Evolutionary conservation across 2,329 filamentous ascomycete genomes (phyloP).

Genomic region (Sporothrix globosa): DNA sequence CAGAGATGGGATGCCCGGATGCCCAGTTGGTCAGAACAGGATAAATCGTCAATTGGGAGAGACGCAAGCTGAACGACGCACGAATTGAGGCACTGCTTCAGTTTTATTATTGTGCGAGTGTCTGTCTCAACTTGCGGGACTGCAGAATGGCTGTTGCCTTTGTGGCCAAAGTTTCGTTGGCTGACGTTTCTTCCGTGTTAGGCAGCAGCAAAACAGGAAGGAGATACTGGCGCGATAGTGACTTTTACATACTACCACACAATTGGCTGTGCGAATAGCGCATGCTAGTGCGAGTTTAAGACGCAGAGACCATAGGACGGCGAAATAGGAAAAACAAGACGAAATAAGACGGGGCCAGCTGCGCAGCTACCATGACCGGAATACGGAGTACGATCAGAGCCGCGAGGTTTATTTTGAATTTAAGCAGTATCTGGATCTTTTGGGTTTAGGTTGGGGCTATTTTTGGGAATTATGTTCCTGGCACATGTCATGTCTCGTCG

Average conservation of each 20-base stretch:
- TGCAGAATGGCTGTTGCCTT: constrained; percentile 4
- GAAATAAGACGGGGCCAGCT: constrained; percentile 11
- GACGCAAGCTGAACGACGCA: constrained; percentile 15
- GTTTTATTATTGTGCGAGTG: background rate
- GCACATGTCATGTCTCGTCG: background rate
- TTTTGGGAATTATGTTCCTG: background rate
- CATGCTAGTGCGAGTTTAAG: no score
- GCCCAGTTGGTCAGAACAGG: background rate
- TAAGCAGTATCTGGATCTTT: background rate
- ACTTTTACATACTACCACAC: background rate
- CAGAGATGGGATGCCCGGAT: background rate
- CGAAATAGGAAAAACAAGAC: background rate
- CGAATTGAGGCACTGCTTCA: background rate
- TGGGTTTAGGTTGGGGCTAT: background rate
- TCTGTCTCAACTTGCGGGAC: no score
- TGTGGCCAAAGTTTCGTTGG: constrained; percentile 25
- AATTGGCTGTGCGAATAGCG: constrained; percentile 11
- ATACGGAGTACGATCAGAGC: background rate
- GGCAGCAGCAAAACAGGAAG: constrained; percentile 28
- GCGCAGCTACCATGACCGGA: background rate
- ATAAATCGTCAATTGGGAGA: constrained; percentile 2
- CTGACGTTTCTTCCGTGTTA: constrained; percentile 25
- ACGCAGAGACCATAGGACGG: no score
- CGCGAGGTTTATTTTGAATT: background rate
- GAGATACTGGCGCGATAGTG: background rate